Base-by-base conservation (phyloP, 208 protist species). In the Porcisia deanei region DNA sequence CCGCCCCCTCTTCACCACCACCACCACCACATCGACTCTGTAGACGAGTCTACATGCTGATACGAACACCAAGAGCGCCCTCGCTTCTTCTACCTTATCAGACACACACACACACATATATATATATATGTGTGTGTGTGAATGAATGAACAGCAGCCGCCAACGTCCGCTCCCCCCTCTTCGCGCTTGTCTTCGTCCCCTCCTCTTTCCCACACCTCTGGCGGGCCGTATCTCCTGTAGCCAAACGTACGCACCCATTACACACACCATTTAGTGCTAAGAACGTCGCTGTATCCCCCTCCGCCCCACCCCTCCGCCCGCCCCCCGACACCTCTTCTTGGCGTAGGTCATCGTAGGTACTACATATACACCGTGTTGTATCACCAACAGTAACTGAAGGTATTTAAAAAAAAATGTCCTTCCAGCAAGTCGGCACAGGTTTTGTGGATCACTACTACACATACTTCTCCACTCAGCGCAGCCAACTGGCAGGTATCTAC, bases 391-490 rank as follows among this genome's bases (percentile, higher is more conserved):
- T 30, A 30, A 30, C 30, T 30, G 30, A 30, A 30, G 30, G 30
- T 30, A n/a, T 25, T 16, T 41, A 41, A 12, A 7, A 12, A 12
- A 71, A 45, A 22, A 95, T 96, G 89, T 90, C 89, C 61, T 97
- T 94, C 64, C 75, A 89, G 55, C 73, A 94, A 25, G 73, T 96
- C 55, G 94, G 92, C 54, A 67, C 72, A 14, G 81, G 80, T 60
- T 97, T 97, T 59, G 83, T 89, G 34, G 77, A 89, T 70, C 92
- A 97, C 73, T 97, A 97, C 86, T 96, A 97, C 86, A 76, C 77
- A 65, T 88, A 91, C 79, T 97, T 97, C 81, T 72, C 87, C 55
- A 85, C 70, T 58, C 81, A 91, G 60, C 88, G 92, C 53, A 43
- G 47, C 10, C 85, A 90, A 69, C 85, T 97, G 41, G 86, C 89